Conservation (phyloP, 345 rosid genomes). For the Eucalyptus decipiens region DNA sequence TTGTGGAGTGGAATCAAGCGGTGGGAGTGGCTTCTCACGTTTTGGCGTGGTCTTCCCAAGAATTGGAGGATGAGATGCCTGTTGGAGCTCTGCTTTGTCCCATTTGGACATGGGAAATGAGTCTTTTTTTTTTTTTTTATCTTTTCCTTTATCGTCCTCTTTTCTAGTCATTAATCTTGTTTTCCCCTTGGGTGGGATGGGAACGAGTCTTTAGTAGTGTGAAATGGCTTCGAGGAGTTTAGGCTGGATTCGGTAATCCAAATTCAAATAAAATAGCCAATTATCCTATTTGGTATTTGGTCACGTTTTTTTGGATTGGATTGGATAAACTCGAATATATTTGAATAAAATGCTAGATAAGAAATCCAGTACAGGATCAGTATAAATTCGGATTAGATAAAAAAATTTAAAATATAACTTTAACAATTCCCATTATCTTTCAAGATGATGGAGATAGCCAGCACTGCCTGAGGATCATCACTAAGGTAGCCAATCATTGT, state of each 20-base stretch:
- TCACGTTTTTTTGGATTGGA: not conserved
- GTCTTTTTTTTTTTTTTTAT: not conserved
- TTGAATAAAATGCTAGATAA: too few species aligned
- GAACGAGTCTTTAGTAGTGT: not conserved
- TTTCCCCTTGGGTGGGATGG: not conserved
- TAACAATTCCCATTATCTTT: too few species aligned
- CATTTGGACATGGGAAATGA: not conserved
- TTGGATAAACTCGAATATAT: not conserved
- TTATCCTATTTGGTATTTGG: not conserved
- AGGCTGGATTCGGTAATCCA: not conserved
- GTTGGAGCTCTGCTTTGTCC: not conserved
- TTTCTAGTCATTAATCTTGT: not conserved
- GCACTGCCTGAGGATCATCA: fast-evolving
- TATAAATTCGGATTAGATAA: too few species aligned
- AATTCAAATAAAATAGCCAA: too few species aligned
- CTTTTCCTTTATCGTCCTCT: not conserved
- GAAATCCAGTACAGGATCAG: fast-evolving
- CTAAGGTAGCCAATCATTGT: not conserved
- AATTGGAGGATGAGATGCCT: not conserved
- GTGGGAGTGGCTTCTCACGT: not conserved
- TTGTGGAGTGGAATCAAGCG: not conserved
- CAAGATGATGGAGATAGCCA: too few species aligned
- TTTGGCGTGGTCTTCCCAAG: not conserved
- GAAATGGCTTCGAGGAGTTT: not conserved
- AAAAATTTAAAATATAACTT: too few species aligned